phyloP scores from a whole-genome alignment of 805 yeast genomes.

The Myxozyma vanderwaltii region DNA sequence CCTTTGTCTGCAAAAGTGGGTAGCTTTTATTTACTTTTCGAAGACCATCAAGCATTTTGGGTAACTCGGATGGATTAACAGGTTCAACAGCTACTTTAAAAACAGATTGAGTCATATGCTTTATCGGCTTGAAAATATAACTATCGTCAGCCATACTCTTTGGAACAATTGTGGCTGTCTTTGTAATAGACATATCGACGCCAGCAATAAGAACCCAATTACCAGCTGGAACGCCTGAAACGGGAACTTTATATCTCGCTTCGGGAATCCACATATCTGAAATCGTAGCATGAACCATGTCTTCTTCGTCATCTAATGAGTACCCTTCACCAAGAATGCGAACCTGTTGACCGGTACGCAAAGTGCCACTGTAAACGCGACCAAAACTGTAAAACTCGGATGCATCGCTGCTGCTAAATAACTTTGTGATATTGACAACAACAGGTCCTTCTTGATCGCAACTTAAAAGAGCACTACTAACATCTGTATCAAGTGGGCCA shows the following conservation, averaged over 20 bases:
- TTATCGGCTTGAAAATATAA: conserved; percentile 47
- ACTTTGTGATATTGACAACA: conserved; percentile 59
- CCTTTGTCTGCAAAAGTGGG: conserved; percentile 65
- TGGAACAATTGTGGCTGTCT: conserved; percentile 59
- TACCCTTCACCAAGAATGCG: conserved; percentile 60
- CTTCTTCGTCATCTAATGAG: conserved; percentile 54
- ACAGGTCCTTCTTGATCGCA: conserved; percentile 50
- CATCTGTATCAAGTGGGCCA: conserved; percentile 38
- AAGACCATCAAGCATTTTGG: conserved; percentile 70
- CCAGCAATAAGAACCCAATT: conserved; percentile 70
- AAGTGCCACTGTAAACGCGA: conserved; percentile 62
- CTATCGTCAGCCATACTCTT: conserved; percentile 39
- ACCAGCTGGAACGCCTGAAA: conserved; percentile 61
- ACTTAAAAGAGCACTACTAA: conserved; percentile 36
- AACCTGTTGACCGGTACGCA: conserved; percentile 53
- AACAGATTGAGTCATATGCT: conserved; percentile 57
- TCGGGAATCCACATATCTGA: conserved; percentile 53
- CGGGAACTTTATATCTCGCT: conserved; percentile 66
- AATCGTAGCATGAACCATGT: conserved; percentile 46
- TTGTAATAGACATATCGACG: conserved; percentile 56
- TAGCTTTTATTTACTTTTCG: conserved; percentile 63
- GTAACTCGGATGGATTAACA: conserved; percentile 72
- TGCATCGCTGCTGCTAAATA: conserved; percentile 59
- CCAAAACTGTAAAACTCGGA: conserved; percentile 58
- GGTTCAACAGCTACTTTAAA: conserved; percentile 86